Base-by-base conservation (phyloP, 805 yeast genomes). In the Saccharomycopsis sp. region DNA sequence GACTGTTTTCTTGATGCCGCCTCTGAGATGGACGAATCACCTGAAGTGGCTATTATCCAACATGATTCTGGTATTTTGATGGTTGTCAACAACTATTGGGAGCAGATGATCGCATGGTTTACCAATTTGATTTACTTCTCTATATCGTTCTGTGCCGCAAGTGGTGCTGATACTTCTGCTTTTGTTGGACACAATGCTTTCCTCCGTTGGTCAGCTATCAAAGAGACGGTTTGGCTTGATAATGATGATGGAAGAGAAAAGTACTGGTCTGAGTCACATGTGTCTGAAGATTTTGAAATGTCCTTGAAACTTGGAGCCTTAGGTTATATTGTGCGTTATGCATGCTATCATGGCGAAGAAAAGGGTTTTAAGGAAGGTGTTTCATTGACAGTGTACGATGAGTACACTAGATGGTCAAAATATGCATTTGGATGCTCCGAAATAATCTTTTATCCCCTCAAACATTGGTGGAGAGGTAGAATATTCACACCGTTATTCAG, bases 261-360 rank as follows among this genome's bases (percentile, higher is more conserved):
- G 22, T 44, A 44, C 22, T 44, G 49, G 49, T 44, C 49, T 12
- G 49, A 44, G 49, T 44, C 49, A 7, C 49, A 44, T 19, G 49
- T 44, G 22, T 44, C 49, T 44, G 49, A 44, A 44, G 49, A 44
- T 44, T 44, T 44, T 44, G 49, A 44, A 17, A 44, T 44, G 49
- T 17, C 22, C 8, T 17, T 44, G 20, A 44, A 44, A 44, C 22
- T 44, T 7, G 49, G 49, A 44, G 49, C 49, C 12, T 17, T 44
- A 44, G 49, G 49, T 44, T 44, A 44, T 44, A 44, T 44, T 44
- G 49, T 44, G 19, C 49, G 49, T 44, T 44, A 44, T 44, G 49
- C 49, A 17, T 44, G 49, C 12, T 44, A 44, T 12, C 49, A 44
- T 17, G 49, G 49, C 5, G 22, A 44, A 44, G 49, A 44, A 17